Conservation (phyloP, 345 rosid genomes). For the Hypericum perforatum region DNA sequence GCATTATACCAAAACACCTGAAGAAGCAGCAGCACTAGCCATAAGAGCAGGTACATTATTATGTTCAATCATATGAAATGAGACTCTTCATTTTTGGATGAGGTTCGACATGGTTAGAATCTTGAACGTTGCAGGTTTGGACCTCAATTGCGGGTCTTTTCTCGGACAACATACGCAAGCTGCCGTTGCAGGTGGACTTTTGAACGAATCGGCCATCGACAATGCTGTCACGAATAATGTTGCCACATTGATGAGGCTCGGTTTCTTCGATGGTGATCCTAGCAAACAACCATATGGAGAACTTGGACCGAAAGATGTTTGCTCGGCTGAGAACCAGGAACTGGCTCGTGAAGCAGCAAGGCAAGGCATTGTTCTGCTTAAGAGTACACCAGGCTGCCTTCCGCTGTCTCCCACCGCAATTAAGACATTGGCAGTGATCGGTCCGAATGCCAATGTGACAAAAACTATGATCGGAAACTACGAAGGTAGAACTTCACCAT, state of each 20-base stretch:
- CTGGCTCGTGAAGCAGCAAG: slow-evolving; percentile 83
- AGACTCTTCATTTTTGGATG: too few species aligned
- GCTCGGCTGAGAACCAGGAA: slow-evolving; percentile 57
- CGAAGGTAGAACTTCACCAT: slow-evolving; percentile 34
- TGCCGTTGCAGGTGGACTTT: neutral
- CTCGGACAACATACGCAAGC: neutral
- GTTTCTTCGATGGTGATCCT: slow-evolving; percentile 44
- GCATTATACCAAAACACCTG: slow-evolving; percentile 78
- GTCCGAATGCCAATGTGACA: slow-evolving; percentile 89
- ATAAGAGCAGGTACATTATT: slow-evolving; percentile 48
- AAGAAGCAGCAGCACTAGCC: slow-evolving; percentile 77
- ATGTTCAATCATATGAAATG: neutral
- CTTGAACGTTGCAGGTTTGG: neutral
- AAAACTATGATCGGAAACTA: slow-evolving; percentile 96
- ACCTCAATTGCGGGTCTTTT: neutral
- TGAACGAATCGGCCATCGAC: neutral
- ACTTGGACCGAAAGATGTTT: slow-evolving; percentile 75
- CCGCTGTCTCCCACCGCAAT: slow-evolving; percentile 55
- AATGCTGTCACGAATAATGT: neutral
- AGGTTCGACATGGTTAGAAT: too few species aligned
- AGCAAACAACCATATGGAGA: slow-evolving; percentile 58
- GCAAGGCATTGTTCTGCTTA: slow-evolving; percentile 88
- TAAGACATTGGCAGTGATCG: slow-evolving; percentile 70
- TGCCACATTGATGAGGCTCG: neutral
- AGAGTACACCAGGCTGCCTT: slow-evolving; percentile 44